These are phyloP conservation scores for Phialocephala sp. DNA, from an alignment of 2,329 filamentous ascomycete genomes.

Conservation along the genomic window DNA sequence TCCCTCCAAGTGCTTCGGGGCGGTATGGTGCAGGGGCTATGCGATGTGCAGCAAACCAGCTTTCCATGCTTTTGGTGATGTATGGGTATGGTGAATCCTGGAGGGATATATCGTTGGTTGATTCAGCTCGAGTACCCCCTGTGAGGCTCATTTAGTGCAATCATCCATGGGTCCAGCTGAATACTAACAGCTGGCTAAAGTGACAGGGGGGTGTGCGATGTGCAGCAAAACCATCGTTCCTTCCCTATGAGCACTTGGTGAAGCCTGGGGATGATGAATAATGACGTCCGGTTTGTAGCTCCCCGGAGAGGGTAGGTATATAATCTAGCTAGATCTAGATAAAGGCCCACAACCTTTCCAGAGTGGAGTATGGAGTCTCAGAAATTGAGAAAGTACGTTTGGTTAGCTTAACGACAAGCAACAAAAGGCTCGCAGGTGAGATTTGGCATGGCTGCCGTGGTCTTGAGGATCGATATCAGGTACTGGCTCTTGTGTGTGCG, in stretches of 20 bases:
- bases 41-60: slow-evolving; percentile 8
- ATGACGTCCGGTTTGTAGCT: neutral
- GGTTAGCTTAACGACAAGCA: neutral
- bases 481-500: too few relatives aligned
- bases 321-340: too few relatives aligned
- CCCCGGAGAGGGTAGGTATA: too few relatives aligned
- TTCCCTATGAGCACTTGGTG: neutral
- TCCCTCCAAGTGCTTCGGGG: too few relatives aligned
- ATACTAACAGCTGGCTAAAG: neutral
- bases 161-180: neutral
- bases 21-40: neutral
- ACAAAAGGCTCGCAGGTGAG: neutral
- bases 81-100: neutral
- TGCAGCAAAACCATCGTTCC: neutral
- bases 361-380: too few relatives aligned
- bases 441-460: neutral
- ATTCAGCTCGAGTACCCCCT: neutral
- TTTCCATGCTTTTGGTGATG: neutral
- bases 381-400: too few relatives aligned
- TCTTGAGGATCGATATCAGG: too few relatives aligned
- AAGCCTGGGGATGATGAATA: neutral
- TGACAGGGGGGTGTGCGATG: slow-evolving; percentile 13
- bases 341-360: too few relatives aligned
- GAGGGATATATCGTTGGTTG: neutral
- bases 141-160: slow-evolving; percentile 1